Base-by-base conservation (phyloP, 1,284 basidiomycete species). In the Golubevia pallescens region DNA sequence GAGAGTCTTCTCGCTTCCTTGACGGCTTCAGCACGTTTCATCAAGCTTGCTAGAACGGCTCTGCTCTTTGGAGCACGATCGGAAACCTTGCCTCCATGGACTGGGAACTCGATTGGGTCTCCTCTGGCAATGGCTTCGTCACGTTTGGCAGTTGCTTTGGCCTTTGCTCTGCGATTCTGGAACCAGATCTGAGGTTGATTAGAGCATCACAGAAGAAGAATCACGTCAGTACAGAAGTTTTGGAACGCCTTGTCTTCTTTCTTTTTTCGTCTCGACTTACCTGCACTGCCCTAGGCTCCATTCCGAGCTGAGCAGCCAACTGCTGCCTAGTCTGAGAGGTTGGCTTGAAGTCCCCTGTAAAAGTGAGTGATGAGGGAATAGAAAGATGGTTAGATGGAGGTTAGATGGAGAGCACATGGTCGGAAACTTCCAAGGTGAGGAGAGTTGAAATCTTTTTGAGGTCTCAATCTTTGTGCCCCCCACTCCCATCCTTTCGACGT, bases 101-200 rank as follows among this genome's bases (percentile, higher is more conserved):
- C 42, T 48, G 42, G 42, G 42, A 48, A 48, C 16, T 48, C 42
- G 42, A 48, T 48, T 16, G 42, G 42, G 8, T 48, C 42, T 48
- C 42, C 42, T 48, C 42, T 48, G 8, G 42, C 42, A 16, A 48
- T 48, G 42, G 42, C 60, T 28, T 57, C 62, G 19, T 61, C 68
- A 55, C 63, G 61, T 61, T 73, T 77, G 20, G 71, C 73, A 61
- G 68, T 51, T 5, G 75, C 68, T 61, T 80, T 80, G 0, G 78
- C 78, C 53, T 80, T 80, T 1, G 78, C 78, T 7, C 78, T 63
- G 1, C 78, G 70, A 34, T 80, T 78, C 61, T 78, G 75, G 55
- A 77, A 77, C 75, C 75, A 77, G 42, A 77, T 75, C 67, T 65
- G 21, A 21, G 20, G 10, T 7, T 32, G 28, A 57, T 16, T 51